Evolutionary conservation across 75 land plant species (phyloP).

Genomic region (Selaginella moellendorffii): DNA sequence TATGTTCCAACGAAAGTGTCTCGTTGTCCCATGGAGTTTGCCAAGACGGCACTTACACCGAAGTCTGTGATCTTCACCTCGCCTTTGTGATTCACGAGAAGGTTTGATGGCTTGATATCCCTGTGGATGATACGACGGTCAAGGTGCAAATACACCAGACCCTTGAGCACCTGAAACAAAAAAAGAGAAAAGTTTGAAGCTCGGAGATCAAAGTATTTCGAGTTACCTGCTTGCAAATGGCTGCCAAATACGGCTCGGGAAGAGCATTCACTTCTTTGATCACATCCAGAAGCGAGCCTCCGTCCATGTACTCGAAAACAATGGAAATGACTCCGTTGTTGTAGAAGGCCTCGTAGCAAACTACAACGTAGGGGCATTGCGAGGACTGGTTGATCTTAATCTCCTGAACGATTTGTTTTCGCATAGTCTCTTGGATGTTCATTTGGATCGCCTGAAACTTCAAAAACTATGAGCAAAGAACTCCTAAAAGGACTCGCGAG

Average conservation of each 20-base stretch:
- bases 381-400: slow-evolving; percentile 72
- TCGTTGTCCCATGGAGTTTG: slow-evolving; percentile 62
- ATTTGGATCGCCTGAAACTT: slow-evolving; percentile 66
- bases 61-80: slow-evolving; percentile 97
- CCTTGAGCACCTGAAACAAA: slow-evolving; percentile 60
- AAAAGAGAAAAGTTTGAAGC: too few relatives aligned
- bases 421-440: slow-evolving; percentile 53
- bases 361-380: slow-evolving; percentile 69
- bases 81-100: slow-evolving; percentile 80
- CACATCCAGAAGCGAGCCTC: slow-evolving; percentile 85
- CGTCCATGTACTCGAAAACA: slow-evolving; percentile 94
- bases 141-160: slow-evolving; percentile 74
- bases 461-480: not conserved
- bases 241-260: slow-evolving; percentile 77
- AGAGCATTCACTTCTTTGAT: slow-evolving; percentile 53
- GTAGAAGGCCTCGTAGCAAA: slow-evolving; percentile 79
- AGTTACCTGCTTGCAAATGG: slow-evolving; percentile 73
- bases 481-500: not conserved
- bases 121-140: slow-evolving; percentile 78
- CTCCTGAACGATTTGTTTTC: slow-evolving; percentile 70
- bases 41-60: slow-evolving; percentile 81
- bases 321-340: slow-evolving; percentile 80
- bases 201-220: too few relatives aligned
- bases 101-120: slow-evolving; percentile 89
- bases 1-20: slow-evolving; percentile 91